Percentiles rank a stretch among this genome's conserved stretches.
Conservation (phyloP, 768 basidiomycete genomes). For the Phlegmacium glaucopus region DNA sequence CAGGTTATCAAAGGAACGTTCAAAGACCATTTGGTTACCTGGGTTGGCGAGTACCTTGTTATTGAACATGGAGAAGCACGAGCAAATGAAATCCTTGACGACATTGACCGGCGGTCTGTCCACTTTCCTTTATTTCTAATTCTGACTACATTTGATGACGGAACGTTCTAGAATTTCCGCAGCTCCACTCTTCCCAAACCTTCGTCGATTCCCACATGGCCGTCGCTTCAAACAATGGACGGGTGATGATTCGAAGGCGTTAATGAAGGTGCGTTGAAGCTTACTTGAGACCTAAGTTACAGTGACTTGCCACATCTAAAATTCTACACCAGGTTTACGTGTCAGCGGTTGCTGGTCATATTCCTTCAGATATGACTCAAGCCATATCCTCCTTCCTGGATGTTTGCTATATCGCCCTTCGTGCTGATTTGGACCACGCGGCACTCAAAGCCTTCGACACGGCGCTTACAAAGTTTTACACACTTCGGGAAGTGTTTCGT, state of each 20-base stretch:
- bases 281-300: slow-evolving; percentile 2
- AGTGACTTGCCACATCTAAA: slow-evolving; percentile 2
- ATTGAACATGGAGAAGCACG: background rate
- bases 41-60: slow-evolving; percentile 29
- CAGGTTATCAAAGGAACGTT: slow-evolving; percentile 37
- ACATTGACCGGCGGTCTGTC: background rate
- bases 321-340: no score
- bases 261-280: background rate
- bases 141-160: no score
- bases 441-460: no score
- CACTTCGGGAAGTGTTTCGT: no score
- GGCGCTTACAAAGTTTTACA: no score
- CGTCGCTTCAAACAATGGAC: slow-evolving; percentile 19
- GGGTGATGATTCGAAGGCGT: background rate
- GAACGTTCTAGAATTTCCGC: slow-evolving; percentile 7
- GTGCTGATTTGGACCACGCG: no score
- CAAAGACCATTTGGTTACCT: slow-evolving; percentile 36
- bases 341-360: no score
- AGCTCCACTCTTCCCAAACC: slow-evolving; percentile 14
- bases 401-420: no score
- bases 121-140: no score
- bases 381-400: no score
- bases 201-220: slow-evolving; percentile 16
- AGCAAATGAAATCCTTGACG: background rate
- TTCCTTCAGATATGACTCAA: no score